Evolutionary conservation across 495 filamentous ascomycete genomes (phyloP), one percentile per base, ranked within the genome.

Genomic region (Neurospora tetrasperma): DNA sequence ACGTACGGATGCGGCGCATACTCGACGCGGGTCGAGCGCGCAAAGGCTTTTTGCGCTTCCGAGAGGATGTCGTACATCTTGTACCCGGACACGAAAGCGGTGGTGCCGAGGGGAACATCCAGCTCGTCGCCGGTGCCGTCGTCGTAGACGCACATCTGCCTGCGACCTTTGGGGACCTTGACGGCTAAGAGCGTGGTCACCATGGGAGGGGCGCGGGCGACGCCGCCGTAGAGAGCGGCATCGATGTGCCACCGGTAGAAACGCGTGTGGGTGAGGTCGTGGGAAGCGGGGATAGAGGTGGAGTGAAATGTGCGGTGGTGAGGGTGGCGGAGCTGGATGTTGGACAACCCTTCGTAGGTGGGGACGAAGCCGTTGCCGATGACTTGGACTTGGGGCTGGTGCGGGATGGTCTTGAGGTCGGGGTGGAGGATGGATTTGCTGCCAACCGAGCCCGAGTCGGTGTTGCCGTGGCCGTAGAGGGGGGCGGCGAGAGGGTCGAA

Each of bases 211-310:
- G 91, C 87, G 20, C 92, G 84, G 27, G 54, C 54, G 5, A 66
- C 54, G 14, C 54, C 54, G 14, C 87, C 91, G 77, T 93, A 93
- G 4, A 93, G 82, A 8, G 91, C 90, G 11, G 91, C 91, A 78
- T 93, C 91, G 71, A 93, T 92, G 76, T 93, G 91, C 91, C 91
- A 93, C 42, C 91, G 84, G 79, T 91, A 93, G 80, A 92, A 93
- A 35, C 90, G 88, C 6, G 91, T 93, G 79, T 85, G 88, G 59
- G 87, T 85, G 35, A 90, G 83, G 74, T 93, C 90, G 68, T 91
- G 88, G 4, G 86, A 84, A 20, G 83, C 85, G 12, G 89, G 86
- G 74, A 93, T 88, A 48, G 84, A 76, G 44, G 88, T 85, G 62
- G 89, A 87, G 79, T 93, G 90, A 79, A 93, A 93, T 20, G 88